Evolutionary conservation across 768 basidiomycete species (phyloP).

Genomic region (Termitomyces sp.): DNA sequence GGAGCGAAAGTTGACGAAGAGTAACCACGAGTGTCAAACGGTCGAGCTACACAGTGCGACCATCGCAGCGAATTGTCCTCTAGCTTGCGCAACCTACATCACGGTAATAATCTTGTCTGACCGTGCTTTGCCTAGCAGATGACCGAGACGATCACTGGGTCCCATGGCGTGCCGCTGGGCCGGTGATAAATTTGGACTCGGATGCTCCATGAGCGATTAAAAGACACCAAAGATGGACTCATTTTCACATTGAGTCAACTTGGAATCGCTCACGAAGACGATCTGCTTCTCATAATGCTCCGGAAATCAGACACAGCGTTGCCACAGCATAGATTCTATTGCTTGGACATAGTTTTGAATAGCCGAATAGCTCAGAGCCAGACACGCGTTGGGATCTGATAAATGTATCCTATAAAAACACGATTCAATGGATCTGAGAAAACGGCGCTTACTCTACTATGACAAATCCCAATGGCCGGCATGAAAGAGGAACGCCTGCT

Average conservation of each 20-base stretch:
- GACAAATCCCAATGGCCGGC: too few relatives aligned
- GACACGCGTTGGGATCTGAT: too few relatives aligned
- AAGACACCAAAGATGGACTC: neutral
- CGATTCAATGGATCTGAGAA: neutral
- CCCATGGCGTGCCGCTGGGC: neutral
- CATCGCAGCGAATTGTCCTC: neutral
- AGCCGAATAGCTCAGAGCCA: neutral
- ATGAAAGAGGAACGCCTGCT: too few relatives aligned
- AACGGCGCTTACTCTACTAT: neutral
- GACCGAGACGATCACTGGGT: neutral
- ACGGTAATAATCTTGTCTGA: neutral
- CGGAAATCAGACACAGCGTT: neutral
- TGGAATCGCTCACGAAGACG: neutral
- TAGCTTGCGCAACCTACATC: neutral
- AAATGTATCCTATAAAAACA: neutral
- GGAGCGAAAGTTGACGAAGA: neutral
- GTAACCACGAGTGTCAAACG: neutral
- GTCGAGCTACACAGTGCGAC: neutral
- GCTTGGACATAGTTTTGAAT: neutral
- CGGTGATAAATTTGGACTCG: neutral
- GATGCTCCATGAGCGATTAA: neutral
- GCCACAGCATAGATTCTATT: neutral
- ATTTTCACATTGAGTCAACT: neutral
- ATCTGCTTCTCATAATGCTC: neutral
- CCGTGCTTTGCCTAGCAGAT: neutral